Evolutionary conservation across 2,329 filamentous ascomycete genomes (phyloP), one percentile per base, ranked within the genome.

Genomic region (Arthrobotrys iridis): DNA sequence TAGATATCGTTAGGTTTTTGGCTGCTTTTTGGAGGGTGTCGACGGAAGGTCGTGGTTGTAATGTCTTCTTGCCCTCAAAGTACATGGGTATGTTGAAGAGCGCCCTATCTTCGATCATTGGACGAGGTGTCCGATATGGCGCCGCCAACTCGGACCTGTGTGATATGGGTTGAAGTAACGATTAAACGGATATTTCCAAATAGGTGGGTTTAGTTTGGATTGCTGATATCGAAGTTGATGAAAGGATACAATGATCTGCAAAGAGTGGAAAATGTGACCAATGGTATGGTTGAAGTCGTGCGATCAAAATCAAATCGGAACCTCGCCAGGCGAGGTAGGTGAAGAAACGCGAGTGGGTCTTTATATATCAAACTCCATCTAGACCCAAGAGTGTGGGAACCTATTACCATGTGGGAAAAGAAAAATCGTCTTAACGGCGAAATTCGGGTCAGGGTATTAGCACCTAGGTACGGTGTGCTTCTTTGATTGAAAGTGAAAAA

Each of bases 51-150:
- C 55, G 70, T 24, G 52, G 35, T 11, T 45, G 37, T 46, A 74
- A 33, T 37, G 70, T 67, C 15, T 67, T 74, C 37, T 66, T 74
- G 13, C 70, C 70, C 20, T 74, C 70, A 40, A 74, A 74, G 22
- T 74, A 74, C 62, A 74, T 74, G 15, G 70, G 70, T 57, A 67
- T 74, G 48, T 65, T 74, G 57, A 74, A 74, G 15, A 74, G 60
- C 15, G 70, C 57, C 35, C 37, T 65, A 43, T 65, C 50, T 26
- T 59, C 68, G 22, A 50, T 22, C 68, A 73, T 73, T 22, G 22
- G 20, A 26, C 26, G 26, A 24, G 30, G 20, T 28, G 11, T 30
- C 40, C 18, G 20, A 33, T 60, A 55, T 37, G 50, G 50, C 50
- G 50, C 37, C n/a, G 22, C 50, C 30, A 37, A 30, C 10, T 20